Evolutionary conservation across 2,329 filamentous ascomycete genomes (phyloP).

Genomic region (Aspergillus luchuensis): DNA sequence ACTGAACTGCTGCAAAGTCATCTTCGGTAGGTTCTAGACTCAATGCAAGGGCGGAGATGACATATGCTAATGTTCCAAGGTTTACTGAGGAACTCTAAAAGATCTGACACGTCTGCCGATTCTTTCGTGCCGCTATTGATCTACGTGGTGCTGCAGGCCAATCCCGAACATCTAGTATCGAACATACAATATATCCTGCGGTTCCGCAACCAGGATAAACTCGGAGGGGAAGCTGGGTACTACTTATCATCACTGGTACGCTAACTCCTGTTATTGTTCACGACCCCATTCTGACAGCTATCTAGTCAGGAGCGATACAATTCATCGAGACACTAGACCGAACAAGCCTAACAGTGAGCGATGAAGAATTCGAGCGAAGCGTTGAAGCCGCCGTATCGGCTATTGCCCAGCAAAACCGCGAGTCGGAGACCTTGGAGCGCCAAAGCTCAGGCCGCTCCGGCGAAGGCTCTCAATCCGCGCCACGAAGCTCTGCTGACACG

Average conservation of each 20-base stretch:
- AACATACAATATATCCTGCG: constrained; percentile 98
- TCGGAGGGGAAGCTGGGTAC: constrained; percentile 96
- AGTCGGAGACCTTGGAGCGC: constrained; percentile 51
- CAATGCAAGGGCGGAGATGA: neutral
- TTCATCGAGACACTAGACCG: constrained; percentile 97
- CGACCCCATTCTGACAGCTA: neutral
- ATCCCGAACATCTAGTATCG: constrained; percentile 91
- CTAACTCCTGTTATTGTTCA: constrained; percentile 3
- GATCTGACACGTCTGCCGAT: constrained; percentile 85
- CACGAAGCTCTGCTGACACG: constrained; percentile 61
- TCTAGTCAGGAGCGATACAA: constrained; percentile 73
- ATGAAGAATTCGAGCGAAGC: constrained; percentile 92
- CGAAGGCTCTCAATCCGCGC: constrained; percentile 59
- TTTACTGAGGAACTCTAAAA: constrained; percentile 85
- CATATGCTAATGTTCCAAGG: constrained; percentile 45
- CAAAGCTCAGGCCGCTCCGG: constrained; percentile 48
- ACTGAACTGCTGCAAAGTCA: constrained; percentile 98
- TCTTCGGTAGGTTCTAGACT: constrained; percentile 70
- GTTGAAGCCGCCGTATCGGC: constrained; percentile 96
- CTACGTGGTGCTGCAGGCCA: constrained; percentile 91
- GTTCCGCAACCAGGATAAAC: constrained; percentile 95
- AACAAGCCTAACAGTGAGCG: constrained; percentile 86
- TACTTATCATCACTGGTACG: constrained; percentile 89
- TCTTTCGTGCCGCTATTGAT: constrained; percentile 94
- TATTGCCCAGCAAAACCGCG: constrained; percentile 85